Conservation (phyloP, 2,329 filamentous ascomycete species). For the Pseudocercospora pini-densiflorae region DNA sequence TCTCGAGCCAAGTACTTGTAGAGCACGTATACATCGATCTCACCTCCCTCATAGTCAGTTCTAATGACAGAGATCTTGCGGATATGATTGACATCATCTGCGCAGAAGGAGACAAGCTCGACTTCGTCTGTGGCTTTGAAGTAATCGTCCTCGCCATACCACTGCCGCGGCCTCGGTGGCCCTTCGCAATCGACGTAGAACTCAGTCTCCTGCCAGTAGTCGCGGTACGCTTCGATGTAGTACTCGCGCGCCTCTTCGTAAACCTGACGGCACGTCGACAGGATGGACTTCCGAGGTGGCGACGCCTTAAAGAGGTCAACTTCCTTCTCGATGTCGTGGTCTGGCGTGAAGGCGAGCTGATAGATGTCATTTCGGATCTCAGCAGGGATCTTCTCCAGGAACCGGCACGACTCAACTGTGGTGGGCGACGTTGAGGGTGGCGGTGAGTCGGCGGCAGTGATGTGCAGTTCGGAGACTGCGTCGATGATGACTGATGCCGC, state of each 20-base stretch:
- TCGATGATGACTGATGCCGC: neutral
- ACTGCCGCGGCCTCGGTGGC: too few relatives aligned
- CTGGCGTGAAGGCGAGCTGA: neutral
- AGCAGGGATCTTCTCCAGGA: neutral
- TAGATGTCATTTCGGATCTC: neutral
- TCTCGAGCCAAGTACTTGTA: too few relatives aligned
- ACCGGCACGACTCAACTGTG: neutral
- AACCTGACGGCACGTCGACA: slow-evolving; percentile 4
- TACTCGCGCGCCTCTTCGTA: neutral
- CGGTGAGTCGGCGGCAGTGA: neutral
- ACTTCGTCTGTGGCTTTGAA: too few relatives aligned
- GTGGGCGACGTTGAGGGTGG: neutral
- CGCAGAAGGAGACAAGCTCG: too few relatives aligned
- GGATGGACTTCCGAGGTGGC: neutral
- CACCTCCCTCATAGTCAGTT: too few relatives aligned
- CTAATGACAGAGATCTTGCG: too few relatives aligned
- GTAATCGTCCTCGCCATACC: too few relatives aligned
- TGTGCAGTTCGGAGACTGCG: neutral
- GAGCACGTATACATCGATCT: too few relatives aligned
- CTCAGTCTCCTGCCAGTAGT: neutral
- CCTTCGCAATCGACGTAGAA: neutral
- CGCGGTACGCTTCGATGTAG: slow-evolving; percentile 2
- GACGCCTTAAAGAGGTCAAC: neutral
- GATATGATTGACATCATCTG: too few relatives aligned
- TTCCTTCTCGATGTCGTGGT: neutral